phyloP scores from a whole-genome alignment of 306 rosid genomes.

The Trichosanthes truncata region DNA sequence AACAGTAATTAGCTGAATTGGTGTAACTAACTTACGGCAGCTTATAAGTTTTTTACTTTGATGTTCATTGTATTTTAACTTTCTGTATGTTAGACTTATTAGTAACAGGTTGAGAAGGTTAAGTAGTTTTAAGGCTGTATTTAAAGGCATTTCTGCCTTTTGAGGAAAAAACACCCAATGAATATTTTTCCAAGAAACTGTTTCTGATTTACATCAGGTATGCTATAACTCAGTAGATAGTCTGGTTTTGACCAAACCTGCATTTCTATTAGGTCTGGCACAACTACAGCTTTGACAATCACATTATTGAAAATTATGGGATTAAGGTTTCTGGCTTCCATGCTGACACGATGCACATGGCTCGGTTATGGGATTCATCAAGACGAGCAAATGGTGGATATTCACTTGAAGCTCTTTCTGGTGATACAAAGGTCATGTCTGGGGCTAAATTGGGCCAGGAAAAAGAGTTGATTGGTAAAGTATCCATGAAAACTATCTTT shows the following conservation, averaged over 20 bases:
- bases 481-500: conserved; percentile 53
- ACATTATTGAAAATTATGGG: conserved; percentile 87
- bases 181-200: too few species aligned
- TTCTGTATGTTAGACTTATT: too few species aligned
- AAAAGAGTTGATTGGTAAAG: conserved; percentile 39
- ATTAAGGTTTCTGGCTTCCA: conserved; percentile 83
- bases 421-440: conserved; percentile 63
- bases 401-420: conserved; percentile 87
- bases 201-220: too few species aligned
- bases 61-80: too few species aligned
- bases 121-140: too few species aligned
- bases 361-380: conserved; percentile 95
- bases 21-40: too few species aligned
- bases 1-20: too few species aligned
- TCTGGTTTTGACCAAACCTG: conserved; percentile 18
- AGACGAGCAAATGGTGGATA: conserved; percentile 74
- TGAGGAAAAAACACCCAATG: too few species aligned
- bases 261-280: conserved; percentile 76
- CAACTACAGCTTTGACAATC: conserved; percentile 92
- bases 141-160: too few species aligned
- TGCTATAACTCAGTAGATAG: not conserved
- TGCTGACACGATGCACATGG: conserved; percentile 99
- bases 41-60: too few species aligned
- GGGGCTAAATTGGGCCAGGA: conserved; percentile 24
- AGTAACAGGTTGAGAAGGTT: too few species aligned